Conservation (phyloP, 169 alveolate genomes). For the Cystoisospora suis region DNA sequence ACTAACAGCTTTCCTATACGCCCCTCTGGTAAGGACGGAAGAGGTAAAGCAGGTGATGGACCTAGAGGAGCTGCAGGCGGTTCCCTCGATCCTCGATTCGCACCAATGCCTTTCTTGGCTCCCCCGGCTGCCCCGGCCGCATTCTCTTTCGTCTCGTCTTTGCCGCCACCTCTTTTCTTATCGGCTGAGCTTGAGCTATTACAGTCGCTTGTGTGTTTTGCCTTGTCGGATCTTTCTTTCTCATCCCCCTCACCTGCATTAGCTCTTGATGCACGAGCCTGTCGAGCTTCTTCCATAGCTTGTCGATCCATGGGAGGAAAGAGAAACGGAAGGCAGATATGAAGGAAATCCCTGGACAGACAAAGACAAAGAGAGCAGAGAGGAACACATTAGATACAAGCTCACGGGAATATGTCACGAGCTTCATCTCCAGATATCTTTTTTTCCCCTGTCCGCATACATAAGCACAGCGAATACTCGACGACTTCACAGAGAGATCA, state of each 20-base stretch:
- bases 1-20: constrained; percentile 52
- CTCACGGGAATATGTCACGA: no score
- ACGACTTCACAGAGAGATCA: no score
- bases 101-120: background rate
- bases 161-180: background rate
- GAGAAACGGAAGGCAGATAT: constrained; percentile 43
- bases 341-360: constrained; percentile 43
- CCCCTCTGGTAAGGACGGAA: constrained; percentile 55
- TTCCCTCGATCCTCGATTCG: background rate
- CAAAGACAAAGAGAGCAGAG: background rate
- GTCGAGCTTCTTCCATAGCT: constrained; percentile 56
- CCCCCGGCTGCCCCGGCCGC: background rate
- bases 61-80: background rate
- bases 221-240: background rate
- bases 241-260: background rate
- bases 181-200: no score
- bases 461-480: no score
- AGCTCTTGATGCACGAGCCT: background rate
- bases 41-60: constrained; percentile 36
- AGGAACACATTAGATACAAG: no score
- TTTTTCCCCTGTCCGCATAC: no score
- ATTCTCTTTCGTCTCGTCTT: background rate
- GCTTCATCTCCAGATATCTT: no score
- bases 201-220: no score
- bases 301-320: constrained; percentile 51